Evolutionary conservation across 83 land plant species (phyloP).

Genomic region (Picea abies): DNA sequence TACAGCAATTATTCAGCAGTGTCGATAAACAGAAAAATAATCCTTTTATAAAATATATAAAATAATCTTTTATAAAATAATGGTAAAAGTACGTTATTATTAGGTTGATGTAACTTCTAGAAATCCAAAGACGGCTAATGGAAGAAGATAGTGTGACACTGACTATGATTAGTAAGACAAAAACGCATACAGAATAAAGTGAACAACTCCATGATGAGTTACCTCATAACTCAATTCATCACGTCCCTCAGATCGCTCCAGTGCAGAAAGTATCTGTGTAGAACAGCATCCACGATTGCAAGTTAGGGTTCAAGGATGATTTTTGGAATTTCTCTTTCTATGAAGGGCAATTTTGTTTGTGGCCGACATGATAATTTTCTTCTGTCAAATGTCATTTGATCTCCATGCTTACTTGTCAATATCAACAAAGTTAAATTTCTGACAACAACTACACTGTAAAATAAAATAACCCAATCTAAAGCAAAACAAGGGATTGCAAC

Average conservation of each 20-base stretch:
- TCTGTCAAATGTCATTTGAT: neutral
- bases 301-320: constrained; percentile 4
- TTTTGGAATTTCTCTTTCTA: neutral
- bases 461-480: too few relatives aligned
- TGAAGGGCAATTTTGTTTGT: neutral
- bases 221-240: constrained; percentile 11
- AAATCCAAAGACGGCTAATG: neutral
- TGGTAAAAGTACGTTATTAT: neutral
- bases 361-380: neutral
- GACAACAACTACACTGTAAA: neutral
- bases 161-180: neutral
- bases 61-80: too few relatives aligned
- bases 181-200: neutral
- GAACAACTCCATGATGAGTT: neutral
- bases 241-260: neutral
- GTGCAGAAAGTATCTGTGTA: constrained; percentile 10
- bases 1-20: neutral
- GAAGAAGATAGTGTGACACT: neutral
- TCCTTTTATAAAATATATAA: too few relatives aligned
- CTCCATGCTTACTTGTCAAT: neutral
- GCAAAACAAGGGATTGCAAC: too few relatives aligned
- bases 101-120: neutral
- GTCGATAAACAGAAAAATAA: neutral
- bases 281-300: neutral
- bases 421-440: neutral